These are phyloP conservation scores for Didymella keratinophila DNA, from an alignment of 2,329 filamentous ascomycete species.

Conservation along the genomic window DNA sequence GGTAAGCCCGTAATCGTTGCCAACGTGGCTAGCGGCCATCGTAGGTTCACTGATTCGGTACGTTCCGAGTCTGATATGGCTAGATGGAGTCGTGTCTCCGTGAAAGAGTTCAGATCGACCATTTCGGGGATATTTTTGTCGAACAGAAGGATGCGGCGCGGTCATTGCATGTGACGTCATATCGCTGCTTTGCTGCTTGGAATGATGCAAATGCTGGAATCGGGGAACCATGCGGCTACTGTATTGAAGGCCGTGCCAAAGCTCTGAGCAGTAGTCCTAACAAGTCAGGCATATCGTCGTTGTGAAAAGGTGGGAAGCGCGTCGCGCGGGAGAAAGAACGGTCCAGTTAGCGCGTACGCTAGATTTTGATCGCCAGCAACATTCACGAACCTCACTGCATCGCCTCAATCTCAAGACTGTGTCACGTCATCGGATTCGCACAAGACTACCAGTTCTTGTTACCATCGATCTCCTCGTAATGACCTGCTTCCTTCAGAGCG, in stretches of 20 bases:
- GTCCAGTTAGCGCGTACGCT: not conserved
- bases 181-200: not conserved
- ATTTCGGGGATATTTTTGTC: not conserved
- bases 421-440: not conserved
- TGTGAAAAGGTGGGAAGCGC: not conserved
- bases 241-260: not conserved
- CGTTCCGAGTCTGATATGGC: not conserved
- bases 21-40: constrained; percentile 22
- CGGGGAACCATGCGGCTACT: no score
- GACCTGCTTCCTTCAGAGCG: not conserved
- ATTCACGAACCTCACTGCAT: not conserved
- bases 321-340: not conserved
- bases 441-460: not conserved
- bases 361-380: not conserved
- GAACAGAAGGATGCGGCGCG: constrained; percentile 3
- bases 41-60: constrained; percentile 3
- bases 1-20: constrained; percentile 12
- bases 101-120: constrained; percentile 11
- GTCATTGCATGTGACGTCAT: constrained; percentile 12
- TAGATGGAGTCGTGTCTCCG: constrained; percentile 3
- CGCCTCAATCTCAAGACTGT: not conserved
- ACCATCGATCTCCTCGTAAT: not conserved
- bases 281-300: not conserved
- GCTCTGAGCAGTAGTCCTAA: not conserved
- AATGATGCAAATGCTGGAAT: not conserved